phyloP scores from a whole-genome alignment of 78 protist species.

The Guillardia theta region DNA sequence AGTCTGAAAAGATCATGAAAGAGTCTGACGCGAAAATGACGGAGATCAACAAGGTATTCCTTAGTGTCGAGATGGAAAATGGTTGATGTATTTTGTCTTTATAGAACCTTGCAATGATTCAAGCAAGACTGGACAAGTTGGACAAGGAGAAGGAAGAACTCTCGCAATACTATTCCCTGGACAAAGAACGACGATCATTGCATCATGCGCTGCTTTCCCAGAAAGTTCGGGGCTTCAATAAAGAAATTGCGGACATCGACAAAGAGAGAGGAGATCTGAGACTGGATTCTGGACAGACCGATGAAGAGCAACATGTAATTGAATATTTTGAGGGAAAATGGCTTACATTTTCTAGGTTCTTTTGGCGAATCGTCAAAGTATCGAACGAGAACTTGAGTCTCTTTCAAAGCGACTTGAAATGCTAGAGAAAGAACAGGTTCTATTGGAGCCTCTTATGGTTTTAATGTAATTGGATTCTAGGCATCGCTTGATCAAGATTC shows the following conservation, averaged over 20 bases:
- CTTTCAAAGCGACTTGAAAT: no score
- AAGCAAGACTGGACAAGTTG: slow-evolving; percentile 71
- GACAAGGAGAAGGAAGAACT: slow-evolving; percentile 83
- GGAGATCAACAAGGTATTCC: slow-evolving; percentile 69
- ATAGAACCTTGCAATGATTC: background rate
- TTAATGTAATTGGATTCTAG: no score
- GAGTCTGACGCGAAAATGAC: slow-evolving; percentile 55
- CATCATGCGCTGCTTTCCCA: background rate
- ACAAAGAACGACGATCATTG: background rate
- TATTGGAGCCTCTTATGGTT: no score
- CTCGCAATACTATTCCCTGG: background rate
- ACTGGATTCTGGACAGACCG: background rate
- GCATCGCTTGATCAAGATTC: no score
- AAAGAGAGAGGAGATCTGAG: background rate
- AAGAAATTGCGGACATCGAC: background rate
- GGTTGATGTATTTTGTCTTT: background rate
- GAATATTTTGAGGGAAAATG: no score
- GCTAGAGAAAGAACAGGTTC: no score
- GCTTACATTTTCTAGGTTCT: no score
- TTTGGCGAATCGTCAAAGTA: no score
- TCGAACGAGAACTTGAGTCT: no score
- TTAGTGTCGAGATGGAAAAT: slow-evolving; percentile 44
- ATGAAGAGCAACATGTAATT: background rate
- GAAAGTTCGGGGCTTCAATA: background rate
- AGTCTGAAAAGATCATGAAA: slow-evolving; percentile 64